phyloP scores from a whole-genome alignment of 1,139 yeast species.

The Sugiyamaella xylanicola region DNA sequence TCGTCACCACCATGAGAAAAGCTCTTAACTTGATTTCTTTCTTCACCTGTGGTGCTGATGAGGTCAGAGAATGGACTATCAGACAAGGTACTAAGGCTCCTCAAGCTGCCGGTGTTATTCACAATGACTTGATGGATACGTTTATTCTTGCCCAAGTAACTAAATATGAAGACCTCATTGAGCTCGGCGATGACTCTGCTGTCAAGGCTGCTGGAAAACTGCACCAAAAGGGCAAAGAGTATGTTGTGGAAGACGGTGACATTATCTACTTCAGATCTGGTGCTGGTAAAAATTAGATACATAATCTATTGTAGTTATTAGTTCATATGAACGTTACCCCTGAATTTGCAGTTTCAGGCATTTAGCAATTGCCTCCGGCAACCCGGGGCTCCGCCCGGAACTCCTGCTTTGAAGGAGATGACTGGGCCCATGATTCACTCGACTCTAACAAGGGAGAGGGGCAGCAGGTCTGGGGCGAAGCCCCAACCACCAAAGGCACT shows the following conservation, averaged over 20 bases:
- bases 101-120: constrained; percentile 93
- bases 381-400: too few species aligned
- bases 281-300: constrained; percentile 75
- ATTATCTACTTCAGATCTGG: constrained; percentile 93
- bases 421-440: too few species aligned
- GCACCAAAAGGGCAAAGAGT: constrained; percentile 93
- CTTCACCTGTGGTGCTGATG: constrained; percentile 89
- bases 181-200: constrained; percentile 85
- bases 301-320: not conserved
- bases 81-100: constrained; percentile 79
- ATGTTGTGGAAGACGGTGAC: constrained; percentile 90
- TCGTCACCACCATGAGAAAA: constrained; percentile 66
- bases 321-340: not conserved
- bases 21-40: constrained; percentile 75
- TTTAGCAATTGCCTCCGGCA: too few species aligned
- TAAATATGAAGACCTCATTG: constrained; percentile 71
- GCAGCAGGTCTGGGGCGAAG: too few species aligned
- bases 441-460: too few species aligned
- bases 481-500: too few species aligned
- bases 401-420: too few species aligned
- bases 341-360: not conserved
- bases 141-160: constrained; percentile 86
- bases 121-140: constrained; percentile 81
- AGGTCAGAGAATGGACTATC: constrained; percentile 92
- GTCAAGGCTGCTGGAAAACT: constrained; percentile 95